Evolutionary conservation across 345 rosid genomes (phyloP).

Genomic region (Luvunga scandens): DNA sequence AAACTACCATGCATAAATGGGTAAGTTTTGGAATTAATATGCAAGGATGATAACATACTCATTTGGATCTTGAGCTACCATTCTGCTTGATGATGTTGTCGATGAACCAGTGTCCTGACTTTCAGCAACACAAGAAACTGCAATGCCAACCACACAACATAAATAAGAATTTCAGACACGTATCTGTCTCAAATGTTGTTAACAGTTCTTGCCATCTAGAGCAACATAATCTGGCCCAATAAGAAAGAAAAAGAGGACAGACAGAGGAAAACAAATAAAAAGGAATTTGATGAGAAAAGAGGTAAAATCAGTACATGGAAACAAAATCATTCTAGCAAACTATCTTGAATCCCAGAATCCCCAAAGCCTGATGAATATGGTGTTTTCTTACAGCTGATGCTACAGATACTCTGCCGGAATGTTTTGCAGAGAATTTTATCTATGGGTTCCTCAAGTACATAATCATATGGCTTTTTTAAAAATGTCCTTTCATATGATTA

Average conservation of each 20-base stretch:
- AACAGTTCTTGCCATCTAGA: background rate
- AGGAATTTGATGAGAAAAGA: background rate
- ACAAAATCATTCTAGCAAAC: background rate
- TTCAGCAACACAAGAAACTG: conserved; percentile 76
- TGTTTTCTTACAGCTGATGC: background rate
- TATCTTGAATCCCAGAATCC: background rate
- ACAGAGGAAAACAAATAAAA: background rate
- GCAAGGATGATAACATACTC: conserved; percentile 51
- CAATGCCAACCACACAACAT: conserved; percentile 20
- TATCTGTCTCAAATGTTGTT: background rate
- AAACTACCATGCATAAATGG: background rate
- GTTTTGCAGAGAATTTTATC: background rate
- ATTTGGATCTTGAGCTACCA: conserved; percentile 61
- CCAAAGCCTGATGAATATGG: background rate
- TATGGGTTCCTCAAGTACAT: background rate
- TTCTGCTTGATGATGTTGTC: conserved; percentile 59
- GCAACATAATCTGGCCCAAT: background rate
- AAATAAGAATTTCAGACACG: conserved; percentile 9
- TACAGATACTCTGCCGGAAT: background rate
- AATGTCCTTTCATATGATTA: background rate
- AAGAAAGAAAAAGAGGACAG: background rate
- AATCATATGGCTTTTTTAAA: background rate
- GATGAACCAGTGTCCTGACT: conserved; percentile 84
- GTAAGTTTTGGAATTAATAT: conserved; percentile 9
- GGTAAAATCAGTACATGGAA: background rate